These are phyloP conservation scores for Knoxia roxburghii DNA, from an alignment of 257 asterid species.

Conservation along the genomic window DNA sequence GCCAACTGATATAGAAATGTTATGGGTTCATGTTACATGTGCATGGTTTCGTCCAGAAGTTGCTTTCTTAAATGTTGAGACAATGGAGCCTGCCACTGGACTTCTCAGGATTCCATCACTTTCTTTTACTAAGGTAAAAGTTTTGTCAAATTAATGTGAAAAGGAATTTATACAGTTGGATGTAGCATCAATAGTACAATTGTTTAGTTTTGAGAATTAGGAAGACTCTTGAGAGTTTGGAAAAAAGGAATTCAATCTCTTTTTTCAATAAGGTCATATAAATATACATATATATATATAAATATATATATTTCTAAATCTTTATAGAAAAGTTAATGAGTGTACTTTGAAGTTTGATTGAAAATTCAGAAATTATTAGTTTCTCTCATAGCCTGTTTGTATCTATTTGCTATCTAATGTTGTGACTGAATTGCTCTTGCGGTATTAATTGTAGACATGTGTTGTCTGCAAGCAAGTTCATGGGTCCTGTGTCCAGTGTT, in stretches of 20 bases:
- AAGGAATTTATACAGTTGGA: background rate
- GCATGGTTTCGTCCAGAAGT: constrained; percentile 97
- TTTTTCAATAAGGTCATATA: background rate
- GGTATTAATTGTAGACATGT: constrained; percentile 57
- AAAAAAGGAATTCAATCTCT: background rate
- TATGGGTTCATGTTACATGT: constrained; percentile 95
- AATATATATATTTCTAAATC: background rate
- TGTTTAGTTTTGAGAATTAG: constrained; percentile 2
- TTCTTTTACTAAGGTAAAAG: constrained; percentile 63
- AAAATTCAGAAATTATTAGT: background rate
- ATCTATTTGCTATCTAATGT: background rate
- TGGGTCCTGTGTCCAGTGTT: constrained; percentile 91
- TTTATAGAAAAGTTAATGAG: no score
- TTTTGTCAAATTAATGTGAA: constrained; percentile 2
- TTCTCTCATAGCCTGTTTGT: constrained; percentile 5
- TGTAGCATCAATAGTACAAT: constrained; percentile 4
- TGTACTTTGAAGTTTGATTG: constrained; percentile 1
- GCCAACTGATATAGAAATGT: constrained; percentile 70
- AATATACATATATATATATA: no score
- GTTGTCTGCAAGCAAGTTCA: constrained; percentile 81
- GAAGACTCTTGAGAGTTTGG: background rate
- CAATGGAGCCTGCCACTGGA: constrained; percentile 96
- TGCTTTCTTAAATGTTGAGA: constrained; percentile 59
- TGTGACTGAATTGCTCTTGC: background rate
- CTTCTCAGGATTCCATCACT: constrained; percentile 61